Evolutionary conservation across 257 asterid genomes (phyloP), one percentile per base, ranked within the genome.

Genomic region (Primulina eburnea): DNA sequence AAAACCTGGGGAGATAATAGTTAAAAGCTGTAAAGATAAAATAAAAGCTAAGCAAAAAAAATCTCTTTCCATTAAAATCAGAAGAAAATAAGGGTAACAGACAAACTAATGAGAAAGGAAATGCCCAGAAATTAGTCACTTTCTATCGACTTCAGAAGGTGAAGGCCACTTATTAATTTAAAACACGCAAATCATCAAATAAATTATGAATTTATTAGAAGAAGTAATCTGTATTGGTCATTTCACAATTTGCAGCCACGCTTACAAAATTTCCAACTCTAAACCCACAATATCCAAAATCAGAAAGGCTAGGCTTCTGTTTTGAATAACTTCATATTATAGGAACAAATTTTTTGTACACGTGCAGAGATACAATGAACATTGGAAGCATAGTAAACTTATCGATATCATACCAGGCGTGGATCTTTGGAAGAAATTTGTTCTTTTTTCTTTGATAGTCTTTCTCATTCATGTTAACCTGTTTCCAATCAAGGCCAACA

Each of bases 401-500:
- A 47, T 61, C 60, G 53, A 74, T 11, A 43, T 2, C 30, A 58
- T 91, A 94, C 99, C 99, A 94, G 67, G 97, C 88, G 83, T 94
- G 99, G 74, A 94, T 94, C 86, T 91, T 94, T n/a, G 97, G 93
- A 67, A 94, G 97, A 83, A 89, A 91, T 87, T 94, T 94, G 89
- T 94, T 94, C 95, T 94, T 94, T 80, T 94, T 94, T 69, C 99
- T 83, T 77, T 84, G 88, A 77, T 94, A 94, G 77, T 94, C 99
- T 82, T 82, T 94, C 88, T 94, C 99, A 58, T 87, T 94, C 99
- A 94, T 94, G 88, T 94, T 94, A 69, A 91, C 97, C 99, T 94
- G 95, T 74, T 69, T 71, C 79, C 76, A 43, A 73, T 58, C 75
- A 64, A 53, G 64, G 40, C 35, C 66, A 61, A 72, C 71, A 37